Evolutionary conservation across 106 monocot species (phyloP).

Genomic region (Acorus calamus): DNA sequence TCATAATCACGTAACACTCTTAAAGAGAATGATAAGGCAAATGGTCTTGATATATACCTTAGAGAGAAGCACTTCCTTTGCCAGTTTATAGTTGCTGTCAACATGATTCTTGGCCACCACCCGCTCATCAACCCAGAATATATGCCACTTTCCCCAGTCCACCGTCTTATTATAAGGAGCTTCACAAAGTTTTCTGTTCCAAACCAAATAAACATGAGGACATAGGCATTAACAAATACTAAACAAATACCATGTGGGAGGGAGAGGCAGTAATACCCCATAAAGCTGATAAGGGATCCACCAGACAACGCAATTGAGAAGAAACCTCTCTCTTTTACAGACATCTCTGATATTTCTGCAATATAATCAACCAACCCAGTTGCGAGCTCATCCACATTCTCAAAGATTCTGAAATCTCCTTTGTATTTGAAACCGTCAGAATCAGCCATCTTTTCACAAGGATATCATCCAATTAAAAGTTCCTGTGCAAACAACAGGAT

Average conservation of each 20-base stretch:
- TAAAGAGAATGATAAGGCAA: not conserved
- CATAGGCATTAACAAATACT: not conserved
- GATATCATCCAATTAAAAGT: not conserved
- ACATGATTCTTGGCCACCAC: slow-evolving; percentile 80
- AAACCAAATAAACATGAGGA: slow-evolving; percentile 6
- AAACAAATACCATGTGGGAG: not conserved
- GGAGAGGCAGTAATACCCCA: slow-evolving; percentile 22
- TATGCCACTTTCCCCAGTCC: slow-evolving; percentile 92
- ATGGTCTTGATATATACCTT: slow-evolving; percentile 36
- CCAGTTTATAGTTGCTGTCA: slow-evolving; percentile 76
- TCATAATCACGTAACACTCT: too few relatives aligned
- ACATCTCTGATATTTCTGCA: slow-evolving; percentile 43
- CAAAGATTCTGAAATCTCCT: slow-evolving; percentile 61
- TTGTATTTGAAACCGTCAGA: slow-evolving; percentile 25
- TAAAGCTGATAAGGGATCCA: slow-evolving; percentile 38
- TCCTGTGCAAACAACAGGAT: too few relatives aligned
- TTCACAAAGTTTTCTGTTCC: slow-evolving; percentile 62
- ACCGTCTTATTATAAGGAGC: slow-evolving; percentile 84
- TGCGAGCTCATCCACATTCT: slow-evolving; percentile 58
- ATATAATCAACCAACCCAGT: slow-evolving; percentile 63
- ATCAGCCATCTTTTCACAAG: slow-evolving; percentile 24
- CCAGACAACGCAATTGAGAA: slow-evolving; percentile 67
- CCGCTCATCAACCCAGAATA: slow-evolving; percentile 91
- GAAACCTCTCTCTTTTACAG: slow-evolving; percentile 54
- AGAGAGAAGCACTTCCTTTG: slow-evolving; percentile 70